Base-by-base conservation (phyloP, 768 basidiomycete species). In the Hydnomerulius pinastri region DNA sequence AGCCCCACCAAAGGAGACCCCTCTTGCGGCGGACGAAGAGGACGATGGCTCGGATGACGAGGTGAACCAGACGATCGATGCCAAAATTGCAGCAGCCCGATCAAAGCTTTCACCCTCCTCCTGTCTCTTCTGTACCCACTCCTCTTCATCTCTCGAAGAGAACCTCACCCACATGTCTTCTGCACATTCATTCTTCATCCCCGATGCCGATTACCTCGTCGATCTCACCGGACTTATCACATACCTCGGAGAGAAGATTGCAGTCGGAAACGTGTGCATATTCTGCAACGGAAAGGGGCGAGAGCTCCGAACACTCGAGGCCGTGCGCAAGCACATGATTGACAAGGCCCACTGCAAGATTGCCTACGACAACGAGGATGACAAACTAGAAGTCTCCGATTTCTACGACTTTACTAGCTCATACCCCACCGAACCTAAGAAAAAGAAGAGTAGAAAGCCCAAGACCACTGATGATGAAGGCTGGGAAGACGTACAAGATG, bases 271-370 rank as follows among this genome's bases (percentile, higher is more conserved):
- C 71, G 77, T 92, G 6, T 99, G 97, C 74, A 80, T 98, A 23
- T 92, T 77, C 70, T 99, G 97, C 71, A 90, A 88, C 61, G 87
- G 85, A 28, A 84, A 79, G 53, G 82, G 92, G 36, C 74, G 84
- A 53, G 93, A 92, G 61, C 93, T 93, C 69, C 81, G 85, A 50
- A 86, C 83, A 13, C 63, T 95, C 46, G 87, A 92, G 4, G 96
- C 95, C 0, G 94, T 92, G 4, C 77, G 94, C 58, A 91, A 90
- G 62, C 97, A 99, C 66, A 99, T 99, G 97, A 54, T 82, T 33
- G 95, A 95, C 76, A 98, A 98, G 73, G 79, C 82, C 50, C 97
- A 99, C 63, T 98, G 95, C 79, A 98, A 97, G 72, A 83, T 99
- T 56, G 88, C 91, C 0, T 98, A 96, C 68, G 91, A 93, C 51